Evolutionary conservation across 257 asterid species (phyloP), one percentile per base, ranked within the genome.

Genomic region (Fraxinus pennsylvanica): DNA sequence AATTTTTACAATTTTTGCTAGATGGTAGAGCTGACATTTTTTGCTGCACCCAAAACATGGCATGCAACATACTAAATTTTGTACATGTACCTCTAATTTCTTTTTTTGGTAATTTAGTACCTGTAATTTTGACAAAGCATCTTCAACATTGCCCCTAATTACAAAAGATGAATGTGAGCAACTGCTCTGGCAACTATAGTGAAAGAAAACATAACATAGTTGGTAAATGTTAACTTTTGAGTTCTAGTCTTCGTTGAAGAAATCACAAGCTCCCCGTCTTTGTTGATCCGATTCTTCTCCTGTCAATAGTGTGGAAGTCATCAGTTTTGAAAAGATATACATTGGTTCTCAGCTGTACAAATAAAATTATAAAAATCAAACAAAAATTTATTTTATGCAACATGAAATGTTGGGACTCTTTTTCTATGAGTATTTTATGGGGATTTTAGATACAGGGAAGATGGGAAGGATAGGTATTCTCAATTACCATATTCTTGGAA

Each of bases 241-340:
- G 99, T 84, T 85, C 96, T 88, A 76, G 94, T 92, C 89, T 88
- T 96, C 47, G 95, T 87, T 65, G 99, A 96, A 76, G 98, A 86
- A 80, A 93, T 87, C 81, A 96, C 94, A 67, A 96, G 91, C 84
- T 92, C 98, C 77, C 99, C 98, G 68, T 92, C 97, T 86, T 75
- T 91, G 81, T 88, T 96, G 80, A 96, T 96, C 80, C 97, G 88
- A 76, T 90, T 91, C 84, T 92, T 96, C 82, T 93, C 99, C 98
- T 96, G 92, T 54, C 67, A 68, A 81, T 71, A 83, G 72, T 30
- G 39, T 22, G n/a, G 13, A 59, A 38, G 47, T 75, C 10, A 35
- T 61, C 6, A 61, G 32, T 8, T 61, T 25, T 21, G 35, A 61
- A 61, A 61, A 61, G 68, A 25, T 45, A 45, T 45, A 5, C 21